These are phyloP conservation scores for Chaetomium olivaceum DNA, from an alignment of 2,329 filamentous ascomycete genomes.

Conservation along the genomic window DNA sequence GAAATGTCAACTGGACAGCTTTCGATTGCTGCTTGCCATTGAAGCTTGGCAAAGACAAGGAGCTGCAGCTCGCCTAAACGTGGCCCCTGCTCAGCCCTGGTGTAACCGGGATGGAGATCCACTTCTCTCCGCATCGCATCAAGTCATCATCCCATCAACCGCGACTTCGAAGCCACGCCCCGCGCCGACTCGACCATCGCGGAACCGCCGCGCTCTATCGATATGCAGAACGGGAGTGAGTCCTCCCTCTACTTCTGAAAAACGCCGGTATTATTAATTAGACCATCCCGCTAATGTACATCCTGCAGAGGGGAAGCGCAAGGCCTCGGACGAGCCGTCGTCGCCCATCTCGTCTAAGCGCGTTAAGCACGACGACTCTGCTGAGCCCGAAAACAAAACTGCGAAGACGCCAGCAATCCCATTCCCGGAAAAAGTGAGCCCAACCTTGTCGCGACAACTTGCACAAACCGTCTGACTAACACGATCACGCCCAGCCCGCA, in stretches of 20 bases:
- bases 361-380: slow-evolving; percentile 54
- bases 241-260: background rate
- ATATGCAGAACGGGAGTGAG: slow-evolving; percentile 36
- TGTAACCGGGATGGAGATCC: background rate
- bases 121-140: slow-evolving; percentile 8
- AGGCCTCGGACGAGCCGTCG: slow-evolving; percentile 66
- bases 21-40: slow-evolving; percentile 7
- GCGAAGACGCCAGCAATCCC: slow-evolving; percentile 65
- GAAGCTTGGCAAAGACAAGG: slow-evolving; percentile 13
- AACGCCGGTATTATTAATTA: too few species aligned
- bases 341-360: slow-evolving; percentile 66
- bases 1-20: slow-evolving; percentile 22
- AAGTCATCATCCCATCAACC: background rate
- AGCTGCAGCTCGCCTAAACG: background rate
- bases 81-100: slow-evolving; percentile 3
- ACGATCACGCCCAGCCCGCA: slow-evolving; percentile 61
- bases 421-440: slow-evolving; percentile 79
- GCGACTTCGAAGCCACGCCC: background rate
- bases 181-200: slow-evolving; percentile 12
- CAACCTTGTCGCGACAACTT: background rate
- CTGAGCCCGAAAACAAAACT: slow-evolving; percentile 52
- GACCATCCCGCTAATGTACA: slow-evolving; percentile 1
- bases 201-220: slow-evolving; percentile 21
- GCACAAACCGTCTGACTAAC: slow-evolving; percentile 9
- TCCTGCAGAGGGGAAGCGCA: slow-evolving; percentile 63